Conservation (phyloP, 495 filamentous ascomycete species). For the Choiromyces venosus region DNA sequence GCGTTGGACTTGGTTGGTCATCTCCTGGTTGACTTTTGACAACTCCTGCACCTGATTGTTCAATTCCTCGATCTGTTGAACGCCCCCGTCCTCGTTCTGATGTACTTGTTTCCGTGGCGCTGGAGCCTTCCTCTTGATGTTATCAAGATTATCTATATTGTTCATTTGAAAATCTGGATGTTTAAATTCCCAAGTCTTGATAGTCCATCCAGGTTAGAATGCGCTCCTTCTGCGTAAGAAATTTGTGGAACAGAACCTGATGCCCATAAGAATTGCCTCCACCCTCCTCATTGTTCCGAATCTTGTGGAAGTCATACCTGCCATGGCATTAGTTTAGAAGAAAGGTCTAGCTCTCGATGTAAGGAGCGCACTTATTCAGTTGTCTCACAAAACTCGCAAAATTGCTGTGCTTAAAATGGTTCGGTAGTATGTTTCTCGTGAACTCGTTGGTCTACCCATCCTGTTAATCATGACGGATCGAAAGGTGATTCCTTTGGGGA, state of each 20-base stretch:
- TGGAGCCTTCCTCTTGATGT: constrained; percentile 92
- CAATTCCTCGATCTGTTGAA: constrained; percentile 83
- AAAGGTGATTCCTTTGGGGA: not conserved
- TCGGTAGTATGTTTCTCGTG: constrained; percentile 92
- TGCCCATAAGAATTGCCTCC: constrained; percentile 85
- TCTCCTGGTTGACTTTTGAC: constrained; percentile 79
- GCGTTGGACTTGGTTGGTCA: constrained; percentile 80
- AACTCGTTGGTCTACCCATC: constrained; percentile 84
- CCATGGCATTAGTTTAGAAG: constrained; percentile 18
- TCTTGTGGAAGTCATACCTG: constrained; percentile 86
- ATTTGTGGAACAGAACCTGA: constrained; percentile 58
- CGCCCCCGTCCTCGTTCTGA: constrained; percentile 69
- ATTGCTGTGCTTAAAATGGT: constrained; percentile 99
- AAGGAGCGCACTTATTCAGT: constrained; percentile 76
- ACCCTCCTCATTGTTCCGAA: constrained; percentile 89
- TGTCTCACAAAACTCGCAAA: constrained; percentile 98
- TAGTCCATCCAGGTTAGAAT: constrained; percentile 8
- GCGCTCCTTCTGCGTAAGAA: not conserved
- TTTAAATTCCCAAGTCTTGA: constrained; percentile 77
- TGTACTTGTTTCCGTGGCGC: constrained; percentile 71
- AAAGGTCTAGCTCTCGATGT: constrained; percentile 6
- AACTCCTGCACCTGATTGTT: constrained; percentile 84
- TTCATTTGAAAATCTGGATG: constrained; percentile 95
- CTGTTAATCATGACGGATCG: constrained; percentile 15
- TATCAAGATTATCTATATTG: constrained; percentile 93